These are phyloP conservation scores for Acorus gramineus DNA, from an alignment of 106 monocot genomes.

Conservation along the genomic window DNA sequence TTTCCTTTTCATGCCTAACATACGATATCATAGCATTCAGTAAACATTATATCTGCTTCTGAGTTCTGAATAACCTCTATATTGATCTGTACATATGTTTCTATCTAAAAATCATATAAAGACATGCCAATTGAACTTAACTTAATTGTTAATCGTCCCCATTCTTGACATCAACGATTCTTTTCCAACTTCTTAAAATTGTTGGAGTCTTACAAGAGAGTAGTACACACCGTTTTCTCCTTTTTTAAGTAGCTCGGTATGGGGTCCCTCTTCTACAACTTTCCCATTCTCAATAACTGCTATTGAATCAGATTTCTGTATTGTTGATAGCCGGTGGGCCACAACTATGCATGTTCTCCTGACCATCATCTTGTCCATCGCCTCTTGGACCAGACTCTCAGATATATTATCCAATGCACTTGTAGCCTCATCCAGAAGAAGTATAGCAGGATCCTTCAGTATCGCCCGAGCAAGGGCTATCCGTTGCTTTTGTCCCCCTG, in stretches of 20 bases:
- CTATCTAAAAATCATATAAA: no score
- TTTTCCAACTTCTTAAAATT: background rate
- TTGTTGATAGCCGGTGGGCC: conserved; percentile 25
- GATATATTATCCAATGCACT: conserved; percentile 28
- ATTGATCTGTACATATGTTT: no score
- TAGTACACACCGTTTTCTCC: conserved; percentile 9
- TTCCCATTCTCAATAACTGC: conserved; percentile 21
- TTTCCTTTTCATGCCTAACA: no score
- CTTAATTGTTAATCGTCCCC: no score
- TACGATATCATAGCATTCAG: no score
- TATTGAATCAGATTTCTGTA: conserved; percentile 18
- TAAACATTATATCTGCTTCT: no score
- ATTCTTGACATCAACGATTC: no score
- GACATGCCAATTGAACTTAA: no score
- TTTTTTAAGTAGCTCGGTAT: conserved; percentile 6
- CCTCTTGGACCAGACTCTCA: conserved; percentile 27
- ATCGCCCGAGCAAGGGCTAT: conserved; percentile 26
- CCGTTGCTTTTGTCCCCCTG: conserved; percentile 41
- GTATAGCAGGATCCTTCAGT: conserved; percentile 18
- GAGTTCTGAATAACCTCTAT: no score
- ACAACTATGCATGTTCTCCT: conserved; percentile 29
- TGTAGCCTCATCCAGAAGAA: conserved; percentile 37
- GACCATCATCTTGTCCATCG: conserved; percentile 25
- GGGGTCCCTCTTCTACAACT: conserved; percentile 17
- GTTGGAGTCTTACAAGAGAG: conserved; percentile 16